Evolutionary conservation across 768 basidiomycete genomes (phyloP), one percentile per base, ranked within the genome.

Genomic region (Auriscalpium microsporum): DNA sequence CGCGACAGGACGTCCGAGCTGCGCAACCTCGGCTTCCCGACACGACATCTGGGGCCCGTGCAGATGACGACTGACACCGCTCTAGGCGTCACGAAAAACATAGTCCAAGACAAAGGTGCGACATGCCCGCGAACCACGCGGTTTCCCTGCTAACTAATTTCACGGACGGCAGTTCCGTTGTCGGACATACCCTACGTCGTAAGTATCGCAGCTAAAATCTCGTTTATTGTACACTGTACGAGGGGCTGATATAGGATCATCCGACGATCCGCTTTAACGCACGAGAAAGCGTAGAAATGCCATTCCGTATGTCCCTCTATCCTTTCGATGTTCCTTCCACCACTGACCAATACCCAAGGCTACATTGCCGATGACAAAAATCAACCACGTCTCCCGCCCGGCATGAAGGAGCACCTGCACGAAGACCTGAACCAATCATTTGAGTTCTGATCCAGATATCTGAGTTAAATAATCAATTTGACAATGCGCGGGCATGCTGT

Each of bases 51-150:
- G 8, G 94, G 93, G 0, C 73, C 83, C 2, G 75, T 92, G 1
- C 96, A 99, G 70, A 99, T 99, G 96, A 98, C 96, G 35, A 99
- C 96, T 0, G 95, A 99, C 70, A 97, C 95, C 1, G 95, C 95
- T 1, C 74, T 97, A 0, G 91, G 87, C 5, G 95, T 96, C 4
- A 91, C 92, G 1, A 94, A 92, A 65, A 69, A 81, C 4, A 86
- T 94, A 14, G 84, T 93, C 0, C 69, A 84, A 48, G 89, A 94
- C 66, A 77, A 82, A 64, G 71, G 83, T 84, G 58, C 52, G 76
- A 64, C 3, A 10, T 53, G 34, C 46, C 35, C 28, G 44, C 17
- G 16, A 33, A 47, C 45, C 45, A 14, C 48, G 35, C 28, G 11
- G 33, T n/a, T 28, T 16, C 46, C 19, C 42, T 46, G 45, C n/a